phyloP scores from a whole-genome alignment of 31 red algal species.

The Odonthalia washingtoniensis region DNA sequence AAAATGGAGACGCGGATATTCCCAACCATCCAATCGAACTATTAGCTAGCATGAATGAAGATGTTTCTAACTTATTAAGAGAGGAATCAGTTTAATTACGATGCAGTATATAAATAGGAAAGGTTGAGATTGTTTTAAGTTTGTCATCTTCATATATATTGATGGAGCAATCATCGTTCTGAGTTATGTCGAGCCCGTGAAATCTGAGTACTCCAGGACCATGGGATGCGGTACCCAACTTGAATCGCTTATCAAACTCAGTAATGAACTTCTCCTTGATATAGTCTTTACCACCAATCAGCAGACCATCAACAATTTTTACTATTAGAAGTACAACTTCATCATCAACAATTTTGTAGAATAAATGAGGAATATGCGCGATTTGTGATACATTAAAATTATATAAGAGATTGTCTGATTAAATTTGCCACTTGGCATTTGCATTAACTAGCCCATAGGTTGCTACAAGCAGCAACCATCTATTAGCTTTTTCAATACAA shows the following conservation, averaged over 20 bases:
- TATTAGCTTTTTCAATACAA: neutral
- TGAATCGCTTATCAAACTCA: neutral
- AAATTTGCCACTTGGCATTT: too few species aligned
- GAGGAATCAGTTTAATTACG: neutral
- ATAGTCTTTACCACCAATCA: neutral
- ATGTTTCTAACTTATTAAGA: neutral
- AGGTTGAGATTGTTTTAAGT: neutral
- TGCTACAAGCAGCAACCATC: conserved; percentile 1
- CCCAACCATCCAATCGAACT: conserved; percentile 4
- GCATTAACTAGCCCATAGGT: neutral
- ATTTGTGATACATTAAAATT: neutral
- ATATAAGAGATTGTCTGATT: neutral
- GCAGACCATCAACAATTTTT: conserved; percentile 7
- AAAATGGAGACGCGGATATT: conserved; percentile 16
- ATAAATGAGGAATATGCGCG: conserved; percentile 5
- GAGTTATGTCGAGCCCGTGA: neutral
- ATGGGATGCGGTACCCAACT: neutral
- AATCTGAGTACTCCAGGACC: conserved; percentile 5
- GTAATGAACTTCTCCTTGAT: neutral
- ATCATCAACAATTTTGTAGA: neutral
- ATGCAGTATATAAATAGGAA: neutral
- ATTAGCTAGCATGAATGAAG: neutral
- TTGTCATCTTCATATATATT: neutral
- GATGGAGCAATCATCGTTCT: neutral
- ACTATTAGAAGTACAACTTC: neutral